Evolutionary conservation across 768 basidiomycete species (phyloP).

Genomic region (Russula emetica): DNA sequence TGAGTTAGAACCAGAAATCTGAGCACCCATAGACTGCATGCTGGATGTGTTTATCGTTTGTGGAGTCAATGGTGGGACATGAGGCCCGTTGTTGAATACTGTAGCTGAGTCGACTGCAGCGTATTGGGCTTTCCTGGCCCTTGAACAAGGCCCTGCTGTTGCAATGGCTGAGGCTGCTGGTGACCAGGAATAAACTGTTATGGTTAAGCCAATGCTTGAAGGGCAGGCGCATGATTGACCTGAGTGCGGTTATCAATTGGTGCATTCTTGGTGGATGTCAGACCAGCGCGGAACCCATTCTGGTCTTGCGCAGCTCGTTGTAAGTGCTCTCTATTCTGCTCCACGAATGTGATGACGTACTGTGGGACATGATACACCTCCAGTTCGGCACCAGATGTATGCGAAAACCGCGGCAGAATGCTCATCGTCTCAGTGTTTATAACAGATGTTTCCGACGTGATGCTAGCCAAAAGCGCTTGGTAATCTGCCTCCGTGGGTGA

Average conservation of each 20-base stretch:
- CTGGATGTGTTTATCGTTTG: constrained; percentile 10
- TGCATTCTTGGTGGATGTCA: constrained; percentile 6
- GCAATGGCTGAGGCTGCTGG: constrained; percentile 3
- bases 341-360: constrained; percentile 2
- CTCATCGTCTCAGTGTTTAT: constrained; percentile 10
- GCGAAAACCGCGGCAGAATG: constrained; percentile 18
- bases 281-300: constrained; percentile 14
- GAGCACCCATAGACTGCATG: constrained; percentile 5
- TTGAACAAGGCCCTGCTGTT: background rate
- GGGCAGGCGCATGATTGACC: background rate
- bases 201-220: background rate
- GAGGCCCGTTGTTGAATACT: constrained; percentile 2
- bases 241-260: constrained; percentile 4
- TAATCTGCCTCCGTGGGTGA: constrained; percentile 22
- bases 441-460: background rate
- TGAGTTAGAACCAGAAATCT: background rate
- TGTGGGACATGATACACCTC: constrained; percentile 7
- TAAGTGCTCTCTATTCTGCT: constrained; percentile 5
- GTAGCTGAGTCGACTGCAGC: background rate
- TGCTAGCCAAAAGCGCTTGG: constrained; percentile 8
- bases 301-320: constrained; percentile 18
- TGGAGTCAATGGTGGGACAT: constrained; percentile 3
- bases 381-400: constrained; percentile 21
- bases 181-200: constrained; percentile 2
- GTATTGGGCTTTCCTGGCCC: constrained; percentile 9